Conservation (phyloP, 352 stramenopile genomes). For the Hyaloperonospora brassicae region DNA sequence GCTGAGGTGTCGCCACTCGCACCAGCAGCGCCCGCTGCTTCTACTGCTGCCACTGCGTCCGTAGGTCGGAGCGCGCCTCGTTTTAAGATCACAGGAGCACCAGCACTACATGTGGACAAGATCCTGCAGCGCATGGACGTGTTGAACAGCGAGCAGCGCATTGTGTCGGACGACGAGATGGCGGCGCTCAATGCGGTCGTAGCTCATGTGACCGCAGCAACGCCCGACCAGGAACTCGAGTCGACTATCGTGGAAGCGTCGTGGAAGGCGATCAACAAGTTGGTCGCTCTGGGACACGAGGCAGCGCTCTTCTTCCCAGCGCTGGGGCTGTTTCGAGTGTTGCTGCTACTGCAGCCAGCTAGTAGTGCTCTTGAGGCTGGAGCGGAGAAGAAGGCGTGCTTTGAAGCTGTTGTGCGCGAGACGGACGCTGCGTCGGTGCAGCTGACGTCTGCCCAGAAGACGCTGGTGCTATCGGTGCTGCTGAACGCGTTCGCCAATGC, state of each 20-base stretch:
- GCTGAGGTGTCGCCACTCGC: slow-evolving; percentile 7
- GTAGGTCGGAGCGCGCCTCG: slow-evolving; percentile 28
- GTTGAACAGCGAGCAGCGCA: slow-evolving; percentile 19
- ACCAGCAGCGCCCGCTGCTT: not conserved
- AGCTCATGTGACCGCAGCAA: slow-evolving; percentile 13
- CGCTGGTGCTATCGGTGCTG: slow-evolving; percentile 49
- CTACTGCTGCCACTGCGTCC: not conserved
- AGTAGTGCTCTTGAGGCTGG: slow-evolving; percentile 16
- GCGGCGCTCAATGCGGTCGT: slow-evolving; percentile 25
- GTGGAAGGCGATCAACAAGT: slow-evolving; percentile 41
- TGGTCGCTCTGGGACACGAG: slow-evolving; percentile 28
- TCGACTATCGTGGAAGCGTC: slow-evolving; percentile 17
- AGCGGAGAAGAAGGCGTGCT: slow-evolving; percentile 36
- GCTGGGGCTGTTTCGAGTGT: slow-evolving; percentile 49
- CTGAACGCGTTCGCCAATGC: slow-evolving; percentile 59
- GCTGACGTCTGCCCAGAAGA: slow-evolving; percentile 39
- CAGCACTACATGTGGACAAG: slow-evolving; percentile 41
- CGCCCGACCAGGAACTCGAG: slow-evolving; percentile 10
- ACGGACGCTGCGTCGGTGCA: slow-evolving; percentile 25
- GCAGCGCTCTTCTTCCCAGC: slow-evolving; percentile 47
- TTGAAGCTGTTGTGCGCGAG: slow-evolving; percentile 38
- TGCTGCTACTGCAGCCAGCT: slow-evolving; percentile 33
- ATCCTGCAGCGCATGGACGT: slow-evolving; percentile 37
- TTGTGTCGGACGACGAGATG: slow-evolving; percentile 31
- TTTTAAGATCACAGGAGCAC: slow-evolving; percentile 49